Conservation (phyloP, 2,329 filamentous ascomycete species). For the Aspergillus niger region DNA sequence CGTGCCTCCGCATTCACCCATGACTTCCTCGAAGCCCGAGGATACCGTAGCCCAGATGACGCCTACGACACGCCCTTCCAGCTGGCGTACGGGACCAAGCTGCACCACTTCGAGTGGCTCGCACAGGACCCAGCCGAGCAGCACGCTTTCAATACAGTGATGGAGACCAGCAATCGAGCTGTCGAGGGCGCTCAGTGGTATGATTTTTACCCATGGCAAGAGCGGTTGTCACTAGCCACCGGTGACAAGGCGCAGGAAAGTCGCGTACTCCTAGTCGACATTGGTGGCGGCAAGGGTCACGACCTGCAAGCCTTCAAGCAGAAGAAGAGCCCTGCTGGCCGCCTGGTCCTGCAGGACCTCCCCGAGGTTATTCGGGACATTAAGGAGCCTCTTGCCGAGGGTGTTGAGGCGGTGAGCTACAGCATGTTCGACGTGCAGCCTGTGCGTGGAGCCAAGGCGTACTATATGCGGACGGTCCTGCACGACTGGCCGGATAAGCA, state of each 20-base stretch:
- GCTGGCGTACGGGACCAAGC: conserved; percentile 24
- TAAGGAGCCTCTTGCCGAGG: too few relatives aligned
- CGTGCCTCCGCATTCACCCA: conserved; percentile 23
- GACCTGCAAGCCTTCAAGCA: conserved; percentile 24
- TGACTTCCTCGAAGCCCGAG: conserved; percentile 24
- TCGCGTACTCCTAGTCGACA: conserved; percentile 40
- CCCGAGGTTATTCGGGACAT: not conserved
- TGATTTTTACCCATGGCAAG: conserved; percentile 29
- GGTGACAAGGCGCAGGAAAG: conserved; percentile 10
- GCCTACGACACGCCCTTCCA: conserved; percentile 27
- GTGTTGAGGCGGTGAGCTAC: too few relatives aligned
- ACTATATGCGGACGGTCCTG: conserved; percentile 19
- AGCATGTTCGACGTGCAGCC: too few relatives aligned
- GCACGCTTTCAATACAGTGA: conserved; percentile 26
- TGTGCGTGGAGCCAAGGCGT: conserved; percentile 32
- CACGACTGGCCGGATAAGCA: conserved; percentile 36
- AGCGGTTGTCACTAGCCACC: too few relatives aligned
- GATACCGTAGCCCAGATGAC: conserved; percentile 27
- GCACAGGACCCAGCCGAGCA: conserved; percentile 19
- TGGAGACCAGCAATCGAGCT: conserved; percentile 23
- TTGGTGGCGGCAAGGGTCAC: conserved; percentile 47
- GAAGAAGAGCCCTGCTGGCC: not conserved
- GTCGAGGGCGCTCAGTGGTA: conserved; percentile 24
- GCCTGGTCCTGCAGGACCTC: not conserved
- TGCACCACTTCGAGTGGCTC: conserved; percentile 29